A percentile compares a stretch with the other conserved stretches of the same genome.
Evolutionary conservation across 2,329 filamentous ascomycete species (phyloP).

Genomic region (Madurella fahalii): DNA sequence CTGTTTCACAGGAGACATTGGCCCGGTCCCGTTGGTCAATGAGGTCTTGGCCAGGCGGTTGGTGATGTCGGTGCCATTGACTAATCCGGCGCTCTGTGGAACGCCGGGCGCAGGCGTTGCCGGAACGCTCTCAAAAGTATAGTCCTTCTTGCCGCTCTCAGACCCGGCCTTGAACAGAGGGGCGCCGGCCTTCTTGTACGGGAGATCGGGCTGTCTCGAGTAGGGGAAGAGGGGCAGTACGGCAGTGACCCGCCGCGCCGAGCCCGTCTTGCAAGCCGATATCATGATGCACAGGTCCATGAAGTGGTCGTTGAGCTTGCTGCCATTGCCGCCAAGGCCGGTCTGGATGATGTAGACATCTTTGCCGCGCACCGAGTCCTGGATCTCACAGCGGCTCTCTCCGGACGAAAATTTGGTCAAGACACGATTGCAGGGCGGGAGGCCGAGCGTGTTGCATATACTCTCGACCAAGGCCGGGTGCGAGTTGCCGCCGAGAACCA

Average conservation of each 20-base stretch:
- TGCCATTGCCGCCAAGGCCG: conserved; percentile 55
- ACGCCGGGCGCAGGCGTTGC: conserved; percentile 74
- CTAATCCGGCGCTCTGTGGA: conserved; percentile 60
- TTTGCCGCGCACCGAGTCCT: conserved; percentile 94
- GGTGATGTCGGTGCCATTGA: conserved; percentile 68
- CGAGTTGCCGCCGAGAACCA: conserved; percentile 87
- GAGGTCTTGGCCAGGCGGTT: conserved; percentile 67
- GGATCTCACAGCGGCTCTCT: conserved; percentile 90
- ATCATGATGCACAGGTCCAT: conserved; percentile 98
- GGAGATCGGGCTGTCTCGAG: conserved; percentile 90
- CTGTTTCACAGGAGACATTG: conserved; percentile 16
- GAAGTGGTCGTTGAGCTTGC: conserved; percentile 91
- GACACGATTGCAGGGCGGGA: conserved; percentile 76
- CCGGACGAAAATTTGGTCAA: conserved; percentile 90
- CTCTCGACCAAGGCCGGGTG: conserved; percentile 83
- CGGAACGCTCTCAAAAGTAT: conserved; percentile 90
- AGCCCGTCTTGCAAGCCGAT: conserved; percentile 84
- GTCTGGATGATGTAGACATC: conserved; percentile 99
- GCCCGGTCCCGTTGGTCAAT: conserved; percentile 50
- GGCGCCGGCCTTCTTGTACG: conserved; percentile 92
- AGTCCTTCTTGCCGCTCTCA: conserved; percentile 52
- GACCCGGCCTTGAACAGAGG: conserved; percentile 69
- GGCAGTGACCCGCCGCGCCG: conserved; percentile 86
- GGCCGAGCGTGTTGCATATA: conserved; percentile 83
- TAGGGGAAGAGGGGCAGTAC: conserved; percentile 96